Conservation (phyloP, 2,329 filamentous ascomycete genomes). For the Dactylellina leptospora region DNA sequence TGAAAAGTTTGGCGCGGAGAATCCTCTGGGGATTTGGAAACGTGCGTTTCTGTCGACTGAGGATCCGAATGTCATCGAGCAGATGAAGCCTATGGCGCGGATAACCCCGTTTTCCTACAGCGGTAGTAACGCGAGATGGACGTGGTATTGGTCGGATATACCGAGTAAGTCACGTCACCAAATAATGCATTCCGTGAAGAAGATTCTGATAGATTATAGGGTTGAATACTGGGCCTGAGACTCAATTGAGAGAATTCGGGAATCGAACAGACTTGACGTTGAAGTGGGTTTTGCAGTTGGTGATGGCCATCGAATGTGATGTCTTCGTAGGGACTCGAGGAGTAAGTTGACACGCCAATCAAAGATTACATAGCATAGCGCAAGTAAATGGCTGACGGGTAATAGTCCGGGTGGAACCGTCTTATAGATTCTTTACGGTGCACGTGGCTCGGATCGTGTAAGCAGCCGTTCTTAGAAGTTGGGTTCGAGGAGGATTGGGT, state of each 20-base stretch:
- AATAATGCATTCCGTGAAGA: neutral
- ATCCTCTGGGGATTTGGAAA: conserved; percentile 53
- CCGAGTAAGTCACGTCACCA: conserved; percentile 46
- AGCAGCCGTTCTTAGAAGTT: conserved; percentile 55
- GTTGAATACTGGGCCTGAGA: conserved; percentile 53
- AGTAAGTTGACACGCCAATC: conserved; percentile 44
- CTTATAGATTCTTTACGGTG: conserved; percentile 56
- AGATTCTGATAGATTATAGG: conserved; percentile 31
- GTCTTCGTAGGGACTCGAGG: conserved; percentile 55
- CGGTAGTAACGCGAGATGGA: conserved; percentile 52
- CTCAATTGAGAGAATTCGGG: conserved; percentile 55
- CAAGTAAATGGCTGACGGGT: neutral
- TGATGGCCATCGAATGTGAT: conserved; percentile 56
- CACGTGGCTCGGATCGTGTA: conserved; percentile 54
- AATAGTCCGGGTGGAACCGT: conserved; percentile 56
- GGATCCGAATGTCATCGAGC: conserved; percentile 52
- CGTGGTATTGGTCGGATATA: conserved; percentile 56
- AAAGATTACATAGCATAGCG: neutral
- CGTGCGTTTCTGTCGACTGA: conserved; percentile 55
- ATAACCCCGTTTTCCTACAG: conserved; percentile 45
- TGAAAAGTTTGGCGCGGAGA: conserved; percentile 52
- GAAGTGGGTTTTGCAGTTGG: conserved; percentile 56
- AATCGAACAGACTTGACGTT: conserved; percentile 56
- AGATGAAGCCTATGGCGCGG: conserved; percentile 52
- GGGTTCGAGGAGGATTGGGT: conserved; percentile 56